These are phyloP conservation scores for Phytophthora tentaculata DNA, from an alignment of 352 stramenopile species.

Conservation along the genomic window DNA sequence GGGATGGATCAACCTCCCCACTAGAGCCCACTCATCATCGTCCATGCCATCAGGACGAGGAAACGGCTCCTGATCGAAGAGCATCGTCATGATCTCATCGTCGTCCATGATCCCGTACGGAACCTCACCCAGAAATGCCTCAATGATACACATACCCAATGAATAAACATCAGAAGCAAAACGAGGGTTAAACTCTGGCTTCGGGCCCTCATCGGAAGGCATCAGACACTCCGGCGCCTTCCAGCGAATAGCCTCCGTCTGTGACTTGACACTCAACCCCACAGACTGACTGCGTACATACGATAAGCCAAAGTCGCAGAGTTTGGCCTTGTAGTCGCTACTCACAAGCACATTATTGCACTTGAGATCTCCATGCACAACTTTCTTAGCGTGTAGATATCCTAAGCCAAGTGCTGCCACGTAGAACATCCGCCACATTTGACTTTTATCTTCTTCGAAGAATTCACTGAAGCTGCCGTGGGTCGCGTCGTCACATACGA, in stretches of 20 bases:
- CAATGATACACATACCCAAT: slow-evolving; percentile 15
- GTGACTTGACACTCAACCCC: neutral
- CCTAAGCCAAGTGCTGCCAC: neutral
- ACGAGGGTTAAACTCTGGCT: neutral
- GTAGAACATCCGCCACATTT: neutral
- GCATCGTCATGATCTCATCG: slow-evolving; percentile 9
- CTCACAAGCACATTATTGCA: slow-evolving; percentile 5
- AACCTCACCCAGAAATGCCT: neutral
- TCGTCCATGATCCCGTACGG: slow-evolving; percentile 12
- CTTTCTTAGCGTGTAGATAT: neutral
- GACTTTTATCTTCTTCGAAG: neutral
- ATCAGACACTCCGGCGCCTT: slow-evolving; percentile 10
- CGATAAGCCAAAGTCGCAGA: slow-evolving; percentile 2
- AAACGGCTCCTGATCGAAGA: slow-evolving; percentile 15
- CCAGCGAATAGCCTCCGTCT: slow-evolving; percentile 6
- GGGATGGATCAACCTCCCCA: too few relatives aligned
- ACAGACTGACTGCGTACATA: neutral
- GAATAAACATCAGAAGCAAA: slow-evolving; percentile 20
- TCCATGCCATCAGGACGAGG: slow-evolving; percentile 14
- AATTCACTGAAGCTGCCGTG: neutral
- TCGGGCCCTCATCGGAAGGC: neutral
- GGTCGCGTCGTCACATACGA: neutral
- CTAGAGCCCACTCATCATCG: too few relatives aligned
- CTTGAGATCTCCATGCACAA: slow-evolving; percentile 3
- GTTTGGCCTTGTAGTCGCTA: slow-evolving; percentile 4